phyloP scores from a whole-genome alignment of 2,329 filamentous ascomycete genomes.

The Emydomyces testavorans region DNA sequence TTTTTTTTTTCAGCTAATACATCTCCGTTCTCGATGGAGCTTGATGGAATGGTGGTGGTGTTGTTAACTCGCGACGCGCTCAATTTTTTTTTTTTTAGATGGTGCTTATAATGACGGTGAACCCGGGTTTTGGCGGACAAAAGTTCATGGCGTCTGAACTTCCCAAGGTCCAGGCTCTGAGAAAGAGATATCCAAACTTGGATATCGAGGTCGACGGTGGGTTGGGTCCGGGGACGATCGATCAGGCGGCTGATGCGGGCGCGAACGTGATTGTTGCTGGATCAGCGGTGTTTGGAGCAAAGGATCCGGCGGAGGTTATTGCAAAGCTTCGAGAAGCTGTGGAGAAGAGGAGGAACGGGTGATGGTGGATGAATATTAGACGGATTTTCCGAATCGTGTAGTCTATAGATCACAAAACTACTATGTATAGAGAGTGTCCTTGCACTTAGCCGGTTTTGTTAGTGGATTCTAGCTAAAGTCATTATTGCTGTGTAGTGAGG shows the following conservation, averaged over 20 bases:
- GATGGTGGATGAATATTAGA: background rate
- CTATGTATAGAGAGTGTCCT: too few species aligned
- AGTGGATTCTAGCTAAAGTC: too few species aligned
- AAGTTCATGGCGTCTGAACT: constrained; percentile 97
- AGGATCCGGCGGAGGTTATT: constrained; percentile 81
- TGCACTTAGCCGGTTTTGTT: too few species aligned
- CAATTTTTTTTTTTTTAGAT: constrained; percentile 45
- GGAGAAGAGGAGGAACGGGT: constrained; percentile 43
- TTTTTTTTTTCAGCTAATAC: background rate
- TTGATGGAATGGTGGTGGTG: too few species aligned
- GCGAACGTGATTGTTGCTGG: constrained; percentile 98
- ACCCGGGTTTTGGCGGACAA: constrained; percentile 94
- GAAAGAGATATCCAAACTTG: constrained; percentile 73
- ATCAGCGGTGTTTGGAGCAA: constrained; percentile 86
- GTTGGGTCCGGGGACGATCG: constrained; percentile 75
- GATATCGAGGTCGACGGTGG: constrained; percentile 98
- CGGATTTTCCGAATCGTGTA: too few species aligned
- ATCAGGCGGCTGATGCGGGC: constrained; percentile 85
- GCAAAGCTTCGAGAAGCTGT: constrained; percentile 67
- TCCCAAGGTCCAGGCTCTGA: constrained; percentile 78
- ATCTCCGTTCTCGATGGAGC: too few species aligned
- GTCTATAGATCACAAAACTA: too few species aligned
- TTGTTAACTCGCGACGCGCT: too few species aligned
- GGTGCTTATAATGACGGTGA: constrained; percentile 96
- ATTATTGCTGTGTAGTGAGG: too few species aligned